Percentiles rank a stretch among this genome's conserved stretches.
Evolutionary conservation across 2,329 filamentous ascomycete genomes (phyloP).

Genomic region (Fusarium foetens): DNA sequence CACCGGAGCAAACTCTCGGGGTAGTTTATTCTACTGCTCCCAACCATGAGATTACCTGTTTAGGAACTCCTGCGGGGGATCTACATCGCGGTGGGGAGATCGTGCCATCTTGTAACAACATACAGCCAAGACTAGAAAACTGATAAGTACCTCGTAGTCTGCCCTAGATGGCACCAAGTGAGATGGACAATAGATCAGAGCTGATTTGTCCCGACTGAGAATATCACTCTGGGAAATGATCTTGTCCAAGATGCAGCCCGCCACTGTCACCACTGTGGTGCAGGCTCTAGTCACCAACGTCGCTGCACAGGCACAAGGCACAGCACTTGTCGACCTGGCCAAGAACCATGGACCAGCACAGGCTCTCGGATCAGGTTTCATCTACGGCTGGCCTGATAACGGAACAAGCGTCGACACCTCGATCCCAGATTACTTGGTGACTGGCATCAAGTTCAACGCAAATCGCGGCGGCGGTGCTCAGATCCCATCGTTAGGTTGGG

Average conservation of each 20-base stretch:
- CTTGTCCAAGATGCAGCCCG: neutral
- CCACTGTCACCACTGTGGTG: neutral
- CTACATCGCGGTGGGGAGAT: neutral
- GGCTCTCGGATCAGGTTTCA: neutral
- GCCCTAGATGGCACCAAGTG: accelerated
- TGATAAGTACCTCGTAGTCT: neutral
- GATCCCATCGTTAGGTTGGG: neutral
- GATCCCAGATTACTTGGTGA: neutral
- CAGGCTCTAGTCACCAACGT: neutral
- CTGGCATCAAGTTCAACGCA: neutral
- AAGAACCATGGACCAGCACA: neutral
- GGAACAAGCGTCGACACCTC: accelerated
- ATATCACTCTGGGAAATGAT: neutral
- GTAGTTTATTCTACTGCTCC: neutral
- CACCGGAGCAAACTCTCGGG: neutral
- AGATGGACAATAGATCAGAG: neutral
- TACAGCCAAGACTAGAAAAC: neutral
- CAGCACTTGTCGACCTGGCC: neutral
- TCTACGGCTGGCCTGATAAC: neutral
- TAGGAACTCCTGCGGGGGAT: neutral
- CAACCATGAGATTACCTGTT: neutral
- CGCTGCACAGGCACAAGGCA: neutral
- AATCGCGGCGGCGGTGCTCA: neutral
- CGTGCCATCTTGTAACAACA: accelerated
- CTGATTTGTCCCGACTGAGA: neutral